Evolutionary conservation across 2,329 filamentous ascomycete species (phyloP).

Genomic region (Aspergillus sp.): DNA sequence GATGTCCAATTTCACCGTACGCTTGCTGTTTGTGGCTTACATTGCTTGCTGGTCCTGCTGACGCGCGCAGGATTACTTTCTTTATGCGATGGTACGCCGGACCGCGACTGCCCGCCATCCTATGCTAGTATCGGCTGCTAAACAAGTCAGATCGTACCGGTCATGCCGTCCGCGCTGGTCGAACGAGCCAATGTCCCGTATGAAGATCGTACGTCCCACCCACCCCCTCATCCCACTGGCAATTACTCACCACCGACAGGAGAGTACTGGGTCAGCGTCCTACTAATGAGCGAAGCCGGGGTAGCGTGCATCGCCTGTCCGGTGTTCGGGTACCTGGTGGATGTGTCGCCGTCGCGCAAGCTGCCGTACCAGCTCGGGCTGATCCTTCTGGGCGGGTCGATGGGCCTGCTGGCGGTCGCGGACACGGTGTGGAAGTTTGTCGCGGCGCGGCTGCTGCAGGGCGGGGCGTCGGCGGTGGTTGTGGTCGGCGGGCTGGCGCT

Average conservation of each 20-base stretch:
- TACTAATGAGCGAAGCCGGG: constrained; percentile 20
- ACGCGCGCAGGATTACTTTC: constrained; percentile 16
- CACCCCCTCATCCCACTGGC: background rate
- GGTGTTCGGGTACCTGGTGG: constrained; percentile 20
- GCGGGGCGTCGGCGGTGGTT: constrained; percentile 48
- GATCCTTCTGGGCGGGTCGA: constrained; percentile 43
- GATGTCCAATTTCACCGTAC: constrained; percentile 23
- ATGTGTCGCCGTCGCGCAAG: constrained; percentile 36
- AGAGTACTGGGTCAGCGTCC: constrained; percentile 21
- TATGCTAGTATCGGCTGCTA: too few relatives aligned
- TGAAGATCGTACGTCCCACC: constrained; percentile 13
- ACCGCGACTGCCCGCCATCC: too few relatives aligned
- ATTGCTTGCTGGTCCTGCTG: background rate
- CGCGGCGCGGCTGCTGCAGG: constrained; percentile 48
- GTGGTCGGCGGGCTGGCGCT: constrained; percentile 53
- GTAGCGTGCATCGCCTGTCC: constrained; percentile 19
- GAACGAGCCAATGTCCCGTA: constrained; percentile 16
- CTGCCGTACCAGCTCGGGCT: constrained; percentile 51
- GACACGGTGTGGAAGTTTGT: constrained; percentile 40
- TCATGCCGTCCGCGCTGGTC: constrained; percentile 19
- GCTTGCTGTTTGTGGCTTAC: background rate
- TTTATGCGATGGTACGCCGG: constrained; percentile 21
- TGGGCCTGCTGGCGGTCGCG: constrained; percentile 46
- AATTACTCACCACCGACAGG: constrained; percentile 7
- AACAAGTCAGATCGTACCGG: constrained; percentile 18